Percentiles rank a stretch among this genome's conserved stretches.
phyloP scores from a whole-genome alignment of 2,329 filamentous ascomycete species.

The Pseudogymnoascus destructans region DNA sequence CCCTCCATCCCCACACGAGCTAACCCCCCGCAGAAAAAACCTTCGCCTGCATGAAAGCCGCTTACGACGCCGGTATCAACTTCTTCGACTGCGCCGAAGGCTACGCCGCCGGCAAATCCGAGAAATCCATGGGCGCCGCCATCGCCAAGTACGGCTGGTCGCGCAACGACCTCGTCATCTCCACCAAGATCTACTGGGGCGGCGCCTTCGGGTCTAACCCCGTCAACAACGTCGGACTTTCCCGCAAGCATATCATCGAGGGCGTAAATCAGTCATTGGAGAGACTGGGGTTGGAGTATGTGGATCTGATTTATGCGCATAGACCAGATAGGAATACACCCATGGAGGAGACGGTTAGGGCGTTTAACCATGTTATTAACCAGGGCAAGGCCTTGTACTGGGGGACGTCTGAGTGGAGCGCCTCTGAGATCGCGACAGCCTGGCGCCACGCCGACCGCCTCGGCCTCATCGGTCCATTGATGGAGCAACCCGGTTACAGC shows the following conservation, averaged over 20 bases:
- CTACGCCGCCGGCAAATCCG: constrained; percentile 39
- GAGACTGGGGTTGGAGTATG: constrained; percentile 41
- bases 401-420: constrained; percentile 57
- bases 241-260: constrained; percentile 57
- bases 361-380: constrained; percentile 58
- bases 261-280: constrained; percentile 46
- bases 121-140: constrained; percentile 41
- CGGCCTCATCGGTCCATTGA: constrained; percentile 46
- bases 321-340: constrained; percentile 54
- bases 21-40: constrained; percentile 35
- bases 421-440: constrained; percentile 51
- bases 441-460: constrained; percentile 48
- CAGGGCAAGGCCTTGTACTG: constrained; percentile 57
- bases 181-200: constrained; percentile 55
- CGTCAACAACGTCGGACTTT: constrained; percentile 55
- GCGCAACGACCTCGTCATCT: constrained; percentile 42
- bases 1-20: background rate
- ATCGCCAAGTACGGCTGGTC: constrained; percentile 46
- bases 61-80: constrained; percentile 44
- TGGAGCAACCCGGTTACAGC: constrained; percentile 57
- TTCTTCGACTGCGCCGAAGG: constrained; percentile 45
- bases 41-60: constrained; percentile 47
- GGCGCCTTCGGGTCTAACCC: constrained; percentile 44
- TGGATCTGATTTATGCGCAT: constrained; percentile 58
- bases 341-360: constrained; percentile 57